Percentiles rank a stretch among this genome's conserved stretches.
Conservation (phyloP, 169 alveolate species). For the Plasmodium malariae region DNA sequence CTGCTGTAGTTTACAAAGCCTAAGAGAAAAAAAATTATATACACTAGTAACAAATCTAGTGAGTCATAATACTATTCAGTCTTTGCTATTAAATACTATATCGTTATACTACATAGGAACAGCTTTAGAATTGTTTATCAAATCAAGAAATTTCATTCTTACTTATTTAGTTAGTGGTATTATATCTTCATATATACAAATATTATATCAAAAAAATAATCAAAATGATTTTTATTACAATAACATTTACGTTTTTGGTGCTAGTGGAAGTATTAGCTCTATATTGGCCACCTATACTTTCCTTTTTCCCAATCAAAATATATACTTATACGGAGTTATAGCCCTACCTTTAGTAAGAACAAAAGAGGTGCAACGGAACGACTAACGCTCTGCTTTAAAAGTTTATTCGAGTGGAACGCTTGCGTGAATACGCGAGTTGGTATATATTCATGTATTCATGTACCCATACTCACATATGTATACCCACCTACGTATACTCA, state of each 20-base stretch:
- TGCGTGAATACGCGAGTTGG: not conserved
- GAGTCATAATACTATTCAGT: conserved; percentile 60
- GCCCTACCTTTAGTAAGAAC: conserved; percentile 42
- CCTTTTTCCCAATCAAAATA: conserved; percentile 12
- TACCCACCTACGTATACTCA: too few relatives aligned
- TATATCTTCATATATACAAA: conserved; percentile 39
- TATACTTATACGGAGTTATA: conserved; percentile 31
- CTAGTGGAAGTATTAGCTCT: conserved; percentile 65
- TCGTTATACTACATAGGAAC: conserved; percentile 59
- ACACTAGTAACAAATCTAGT: conserved; percentile 40
- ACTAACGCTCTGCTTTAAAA: too few relatives aligned
- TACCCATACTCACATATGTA: too few relatives aligned
- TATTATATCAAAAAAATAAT: conserved; percentile 31
- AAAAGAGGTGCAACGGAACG: not conserved
- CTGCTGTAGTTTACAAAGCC: conserved; percentile 33
- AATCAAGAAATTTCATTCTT: conserved; percentile 21
- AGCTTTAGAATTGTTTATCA: conserved; percentile 20
- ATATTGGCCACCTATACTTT: conserved; percentile 44
- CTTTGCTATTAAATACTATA: conserved; percentile 50
- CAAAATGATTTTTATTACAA: too few relatives aligned
- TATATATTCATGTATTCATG: not conserved
- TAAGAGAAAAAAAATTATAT: conserved; percentile 39
- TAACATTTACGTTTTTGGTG: conserved; percentile 60
- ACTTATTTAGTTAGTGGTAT: conserved; percentile 57
- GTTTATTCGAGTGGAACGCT: too few relatives aligned